phyloP scores from a whole-genome alignment of 768 basidiomycete species.

The Artomyces pyxidatus region DNA sequence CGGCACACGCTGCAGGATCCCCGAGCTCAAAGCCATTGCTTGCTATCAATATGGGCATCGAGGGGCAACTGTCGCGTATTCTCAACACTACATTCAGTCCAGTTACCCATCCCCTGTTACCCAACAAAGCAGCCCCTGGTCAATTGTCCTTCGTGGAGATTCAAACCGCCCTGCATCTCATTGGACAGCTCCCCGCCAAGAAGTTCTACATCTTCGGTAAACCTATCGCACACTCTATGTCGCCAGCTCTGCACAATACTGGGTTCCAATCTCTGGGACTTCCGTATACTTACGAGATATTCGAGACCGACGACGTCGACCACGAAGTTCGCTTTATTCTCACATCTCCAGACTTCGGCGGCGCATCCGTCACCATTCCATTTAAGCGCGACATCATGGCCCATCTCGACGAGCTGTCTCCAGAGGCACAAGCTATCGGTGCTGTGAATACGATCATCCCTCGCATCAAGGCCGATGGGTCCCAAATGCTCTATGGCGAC shows the following conservation, averaged over 20 bases:
- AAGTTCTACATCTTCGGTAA: slow-evolving; percentile 84
- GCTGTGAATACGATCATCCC: slow-evolving; percentile 93
- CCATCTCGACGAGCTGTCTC: slow-evolving; percentile 69
- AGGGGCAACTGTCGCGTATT: slow-evolving; percentile 87
- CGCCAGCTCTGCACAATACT: slow-evolving; percentile 89
- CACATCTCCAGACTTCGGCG: slow-evolving; percentile 70
- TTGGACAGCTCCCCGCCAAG: slow-evolving; percentile 69
- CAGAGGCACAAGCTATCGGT: slow-evolving; percentile 78
- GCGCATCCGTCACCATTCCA: slow-evolving; percentile 95
- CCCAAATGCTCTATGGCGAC: slow-evolving; percentile 67
- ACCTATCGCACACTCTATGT: slow-evolving; percentile 85
- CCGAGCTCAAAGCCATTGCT: slow-evolving; percentile 72
- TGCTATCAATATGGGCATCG: slow-evolving; percentile 88
- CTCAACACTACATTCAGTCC: slow-evolving; percentile 84
- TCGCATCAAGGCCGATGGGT: slow-evolving; percentile 29
- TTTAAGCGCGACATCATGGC: slow-evolving; percentile 88
- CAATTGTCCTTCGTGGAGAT: slow-evolving; percentile 87
- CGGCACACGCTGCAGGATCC: slow-evolving; percentile 33
- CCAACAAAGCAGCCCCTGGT: slow-evolving; percentile 83
- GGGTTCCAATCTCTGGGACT: slow-evolving; percentile 75
- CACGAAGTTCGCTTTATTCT: slow-evolving; percentile 60
- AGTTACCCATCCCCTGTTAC: slow-evolving; percentile 84
- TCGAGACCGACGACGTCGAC: slow-evolving; percentile 64
- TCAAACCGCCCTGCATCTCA: slow-evolving; percentile 68
- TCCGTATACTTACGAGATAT: slow-evolving; percentile 72